phyloP scores from a whole-genome alignment of 306 rosid species.

The Geum urbanum region DNA sequence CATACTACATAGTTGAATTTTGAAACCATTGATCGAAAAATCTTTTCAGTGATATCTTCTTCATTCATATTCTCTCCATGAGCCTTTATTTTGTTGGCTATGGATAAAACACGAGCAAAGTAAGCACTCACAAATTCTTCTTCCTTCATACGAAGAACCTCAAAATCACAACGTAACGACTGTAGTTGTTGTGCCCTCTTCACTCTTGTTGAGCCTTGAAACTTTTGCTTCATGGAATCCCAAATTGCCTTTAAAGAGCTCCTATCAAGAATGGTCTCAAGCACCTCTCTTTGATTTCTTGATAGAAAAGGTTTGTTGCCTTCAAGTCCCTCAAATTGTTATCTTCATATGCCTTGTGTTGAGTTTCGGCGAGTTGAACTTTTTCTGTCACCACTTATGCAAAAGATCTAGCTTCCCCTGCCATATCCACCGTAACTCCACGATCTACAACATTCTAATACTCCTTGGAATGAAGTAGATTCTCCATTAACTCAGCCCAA shows the following conservation, averaged over 20 bases:
- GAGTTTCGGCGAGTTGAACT: not conserved
- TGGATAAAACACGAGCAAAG: not conserved
- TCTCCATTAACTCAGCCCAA: constrained; percentile 5
- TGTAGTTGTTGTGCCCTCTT: not conserved
- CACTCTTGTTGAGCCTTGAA: too few species aligned
- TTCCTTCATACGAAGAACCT: constrained; percentile 3
- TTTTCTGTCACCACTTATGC: not conserved
- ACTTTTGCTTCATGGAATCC: not conserved
- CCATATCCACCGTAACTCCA: not conserved
- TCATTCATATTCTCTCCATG: not conserved
- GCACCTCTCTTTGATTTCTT: constrained; percentile 5
- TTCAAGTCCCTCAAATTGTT: constrained; percentile 6
- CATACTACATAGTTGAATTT: not conserved
- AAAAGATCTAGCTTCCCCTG: not conserved
- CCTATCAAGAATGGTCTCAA: constrained; percentile 2
- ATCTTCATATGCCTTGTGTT: not conserved
- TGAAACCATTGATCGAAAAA: not conserved
- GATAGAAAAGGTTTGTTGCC: not conserved
- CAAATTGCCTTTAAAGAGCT: not conserved
- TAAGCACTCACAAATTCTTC: not conserved
- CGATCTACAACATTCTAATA: not conserved
- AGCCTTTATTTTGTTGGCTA: not conserved
- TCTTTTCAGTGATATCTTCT: not conserved
- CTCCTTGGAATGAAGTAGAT: not conserved
- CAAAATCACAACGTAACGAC: not conserved